Conservation (phyloP, 2,329 filamentous ascomycete genomes). For the Penicillium hesseltinei region DNA sequence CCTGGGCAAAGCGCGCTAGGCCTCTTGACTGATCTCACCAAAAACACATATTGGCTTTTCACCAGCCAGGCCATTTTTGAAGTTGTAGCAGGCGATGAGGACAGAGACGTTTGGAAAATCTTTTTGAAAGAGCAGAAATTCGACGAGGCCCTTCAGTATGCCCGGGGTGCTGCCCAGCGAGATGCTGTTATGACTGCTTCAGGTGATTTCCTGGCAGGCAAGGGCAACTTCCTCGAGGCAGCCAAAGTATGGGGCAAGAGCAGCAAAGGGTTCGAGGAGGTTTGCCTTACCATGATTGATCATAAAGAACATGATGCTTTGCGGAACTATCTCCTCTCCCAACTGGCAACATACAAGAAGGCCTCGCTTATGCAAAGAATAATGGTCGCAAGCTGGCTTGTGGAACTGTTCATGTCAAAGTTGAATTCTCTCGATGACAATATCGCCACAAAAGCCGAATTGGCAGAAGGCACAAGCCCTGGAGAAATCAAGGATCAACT, state of each 20-base stretch:
- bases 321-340: constrained; percentile 82
- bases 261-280: constrained; percentile 95
- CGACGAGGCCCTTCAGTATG: constrained; percentile 81
- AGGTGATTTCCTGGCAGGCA: constrained; percentile 80
- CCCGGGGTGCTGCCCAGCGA: constrained; percentile 74
- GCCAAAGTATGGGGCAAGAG: constrained; percentile 90
- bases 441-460: constrained; percentile 82
- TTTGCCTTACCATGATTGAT: constrained; percentile 87
- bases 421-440: constrained; percentile 92
- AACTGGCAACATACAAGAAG: constrained; percentile 78
- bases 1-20: constrained; percentile 76
- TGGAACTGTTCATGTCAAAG: constrained; percentile 97
- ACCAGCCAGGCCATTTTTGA: constrained; percentile 90
- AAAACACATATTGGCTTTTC: constrained; percentile 97
- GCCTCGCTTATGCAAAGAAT: constrained; percentile 84
- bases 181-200: constrained; percentile 90
- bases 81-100: constrained; percentile 85
- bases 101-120: constrained; percentile 90
- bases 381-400: constrained; percentile 93
- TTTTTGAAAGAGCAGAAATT: constrained; percentile 86
- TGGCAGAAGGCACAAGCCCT: constrained; percentile 68
- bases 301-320: constrained; percentile 85
- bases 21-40: constrained; percentile 83
- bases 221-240: constrained; percentile 79
- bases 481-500: constrained; percentile 68